Evolutionary conservation across 2,329 filamentous ascomycete genomes (phyloP).

Genomic region (Leptographium radiaticola): DNA sequence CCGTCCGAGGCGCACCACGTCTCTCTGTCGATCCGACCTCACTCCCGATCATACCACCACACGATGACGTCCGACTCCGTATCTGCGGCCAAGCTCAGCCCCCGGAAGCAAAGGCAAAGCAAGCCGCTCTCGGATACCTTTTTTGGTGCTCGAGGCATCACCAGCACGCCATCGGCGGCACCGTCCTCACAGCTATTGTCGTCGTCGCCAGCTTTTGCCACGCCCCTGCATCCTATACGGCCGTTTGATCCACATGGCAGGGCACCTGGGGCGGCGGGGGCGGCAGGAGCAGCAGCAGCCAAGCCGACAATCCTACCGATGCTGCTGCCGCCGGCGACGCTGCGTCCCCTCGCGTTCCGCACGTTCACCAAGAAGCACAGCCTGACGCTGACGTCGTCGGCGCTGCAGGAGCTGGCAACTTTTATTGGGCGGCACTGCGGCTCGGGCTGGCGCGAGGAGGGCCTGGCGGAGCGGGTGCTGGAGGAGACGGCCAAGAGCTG

Average conservation of each 20-base stretch:
- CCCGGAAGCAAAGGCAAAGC: conserved; percentile 15
- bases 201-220: conserved; percentile 82
- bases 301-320: conserved; percentile 63
- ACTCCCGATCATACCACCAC: neutral
- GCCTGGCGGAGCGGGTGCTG: conserved; percentile 78
- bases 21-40: neutral
- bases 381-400: conserved; percentile 77
- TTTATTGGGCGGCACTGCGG: conserved; percentile 94
- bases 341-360: conserved; percentile 83
- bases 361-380: conserved; percentile 98
- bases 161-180: conserved; percentile 11
- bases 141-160: conserved; percentile 21
- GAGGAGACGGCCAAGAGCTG: conserved; percentile 85
- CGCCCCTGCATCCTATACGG: conserved; percentile 66
- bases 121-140: conserved; percentile 23
- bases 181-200: conserved; percentile 58
- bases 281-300: conserved; percentile 54
- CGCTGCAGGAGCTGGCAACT: conserved; percentile 68
- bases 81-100: conserved; percentile 12
- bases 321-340: conserved; percentile 70
- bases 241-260: conserved; percentile 33
- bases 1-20: neutral
- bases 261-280: conserved; percentile 56
- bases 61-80: conserved; percentile 13
- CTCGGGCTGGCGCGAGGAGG: conserved; percentile 91